Percentiles rank a stretch among this genome's conserved stretches.
Evolutionary conservation across 2,329 filamentous ascomycete genomes (phyloP).

Genomic region (Trichoderma gracile): DNA sequence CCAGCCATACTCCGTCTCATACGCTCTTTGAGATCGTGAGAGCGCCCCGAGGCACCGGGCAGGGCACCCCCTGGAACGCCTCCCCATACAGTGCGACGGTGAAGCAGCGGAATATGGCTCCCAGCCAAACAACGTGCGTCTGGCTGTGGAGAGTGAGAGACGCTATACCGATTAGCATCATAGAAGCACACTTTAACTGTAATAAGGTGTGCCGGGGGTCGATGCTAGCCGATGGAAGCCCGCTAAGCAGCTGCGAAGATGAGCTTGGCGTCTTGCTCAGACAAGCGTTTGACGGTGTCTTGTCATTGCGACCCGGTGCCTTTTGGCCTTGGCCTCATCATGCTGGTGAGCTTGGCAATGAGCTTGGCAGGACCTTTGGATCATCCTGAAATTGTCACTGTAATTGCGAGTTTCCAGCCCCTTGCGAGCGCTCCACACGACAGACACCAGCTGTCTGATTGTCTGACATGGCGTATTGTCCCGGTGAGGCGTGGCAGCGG

Average conservation of each 20-base stretch:
- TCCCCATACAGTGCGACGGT: slow-evolving; percentile 14
- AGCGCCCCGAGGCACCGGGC: background rate
- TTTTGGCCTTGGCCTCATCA: background rate
- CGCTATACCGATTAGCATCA: slow-evolving; percentile 14
- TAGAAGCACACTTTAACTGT: slow-evolving; percentile 24
- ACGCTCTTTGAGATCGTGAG: slow-evolving; percentile 5
- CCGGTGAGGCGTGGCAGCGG: background rate
- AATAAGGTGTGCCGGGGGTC: slow-evolving; percentile 28
- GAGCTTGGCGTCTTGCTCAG: slow-evolving; percentile 7
- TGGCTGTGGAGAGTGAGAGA: slow-evolving; percentile 11
- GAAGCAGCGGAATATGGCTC: background rate
- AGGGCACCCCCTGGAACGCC: background rate
- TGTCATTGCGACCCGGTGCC: background rate
- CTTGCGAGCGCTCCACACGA: background rate
- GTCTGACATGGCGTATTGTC: slow-evolving; percentile 1
- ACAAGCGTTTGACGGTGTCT: background rate
- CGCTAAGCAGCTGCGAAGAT: background rate
- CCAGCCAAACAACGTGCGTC: slow-evolving; percentile 17
- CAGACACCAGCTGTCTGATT: background rate
- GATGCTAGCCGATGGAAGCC: slow-evolving; percentile 2
- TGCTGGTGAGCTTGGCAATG: slow-evolving; percentile 12
- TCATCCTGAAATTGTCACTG: background rate
- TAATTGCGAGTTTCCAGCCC: slow-evolving; percentile 15
- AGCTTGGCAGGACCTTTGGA: background rate
- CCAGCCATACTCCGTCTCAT: too few species aligned